Evolutionary conservation across 2,329 filamentous ascomycete species (phyloP), one percentile per base, ranked within the genome.

Genomic region (Akanthomyces muscarius): DNA sequence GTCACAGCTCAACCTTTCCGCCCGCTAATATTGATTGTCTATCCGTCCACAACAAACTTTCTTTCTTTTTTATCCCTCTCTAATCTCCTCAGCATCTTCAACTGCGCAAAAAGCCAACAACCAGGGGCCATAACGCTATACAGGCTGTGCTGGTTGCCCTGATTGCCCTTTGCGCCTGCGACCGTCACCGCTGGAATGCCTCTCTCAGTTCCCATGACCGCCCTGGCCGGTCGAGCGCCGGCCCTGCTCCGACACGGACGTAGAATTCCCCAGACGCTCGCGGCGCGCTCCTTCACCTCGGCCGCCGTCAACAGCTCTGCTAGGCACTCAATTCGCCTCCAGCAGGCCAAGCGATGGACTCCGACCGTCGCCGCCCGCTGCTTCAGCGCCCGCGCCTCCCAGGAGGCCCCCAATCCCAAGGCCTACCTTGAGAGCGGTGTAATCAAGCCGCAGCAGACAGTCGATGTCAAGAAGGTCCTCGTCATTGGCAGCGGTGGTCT

Each of bases 401-500:
- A 95, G 76, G 81, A 87, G 68, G 89, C 91, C 59, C 91, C 92
- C 62, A 91, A 89, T 73, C 86, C 92, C 60, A 88, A 93, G 78
- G 91, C 93, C 66, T 97, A 97, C 77, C 82, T 97, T 70, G 87
- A 92, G 74, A 96, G 91, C 78, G 93, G 92, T 70, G 89, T 88
- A 65, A 88, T 97, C 74, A 90, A 92, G 76, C 88, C 89, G 64
- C 84, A 85, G 71, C 84, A 94, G 71, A 80, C 90, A 62, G 89
- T 97, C 57, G 86, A 97, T 74, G 92, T 98, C 68, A 96, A 96
- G 82, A 98, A 98, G 81, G 94, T 98, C 59, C 82, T 98, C 66
- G 93, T 98, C 70, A 97, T 98, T 81, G 94, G 94, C 64, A 93
- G 89, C 79, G 94, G 94, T 80, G 94, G 94, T 77, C 84, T 98